Evolutionary conservation across 2,329 filamentous ascomycete species (phyloP).

Genomic region (Ambrosiella beaveri): DNA sequence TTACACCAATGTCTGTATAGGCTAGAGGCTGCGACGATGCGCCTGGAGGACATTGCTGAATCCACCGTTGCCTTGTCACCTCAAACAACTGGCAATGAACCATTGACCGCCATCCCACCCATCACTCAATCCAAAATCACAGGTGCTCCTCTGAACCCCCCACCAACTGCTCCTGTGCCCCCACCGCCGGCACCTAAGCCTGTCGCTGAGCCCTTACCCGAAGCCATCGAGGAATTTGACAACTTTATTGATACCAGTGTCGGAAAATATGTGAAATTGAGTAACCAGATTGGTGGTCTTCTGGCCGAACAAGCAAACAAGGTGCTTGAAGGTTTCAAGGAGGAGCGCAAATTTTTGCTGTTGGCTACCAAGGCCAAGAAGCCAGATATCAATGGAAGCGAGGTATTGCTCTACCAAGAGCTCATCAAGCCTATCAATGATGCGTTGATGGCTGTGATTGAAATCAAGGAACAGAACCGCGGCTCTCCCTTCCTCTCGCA

Average conservation of each 20-base stretch:
- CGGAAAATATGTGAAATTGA: conserved; percentile 59
- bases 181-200: conserved; percentile 20
- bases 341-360: conserved; percentile 74
- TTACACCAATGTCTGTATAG: conserved; percentile 28
- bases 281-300: conserved; percentile 58
- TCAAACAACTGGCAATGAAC: conserved; percentile 26
- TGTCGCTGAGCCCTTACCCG: conserved; percentile 44
- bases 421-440: conserved; percentile 78
- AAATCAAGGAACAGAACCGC: conserved; percentile 68
- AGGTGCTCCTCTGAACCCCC: conserved; percentile 11
- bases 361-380: conserved; percentile 86
- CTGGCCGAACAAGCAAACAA: conserved; percentile 57
- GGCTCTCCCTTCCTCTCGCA: conserved; percentile 61
- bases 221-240: conserved; percentile 78
- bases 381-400: conserved; percentile 47
- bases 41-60: conserved; percentile 88
- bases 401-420: conserved; percentile 51
- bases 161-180: conserved; percentile 13
- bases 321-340: conserved; percentile 52
- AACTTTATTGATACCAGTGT: conserved; percentile 56
- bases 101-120: conserved; percentile 4
- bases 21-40: conserved; percentile 89
- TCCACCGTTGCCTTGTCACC: conserved; percentile 45
- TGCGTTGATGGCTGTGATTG: conserved; percentile 59
- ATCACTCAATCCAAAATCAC: background rate